These are phyloP conservation scores for Knufia fluminis DNA, from an alignment of 2,329 filamentous ascomycete genomes.

Conservation along the genomic window DNA sequence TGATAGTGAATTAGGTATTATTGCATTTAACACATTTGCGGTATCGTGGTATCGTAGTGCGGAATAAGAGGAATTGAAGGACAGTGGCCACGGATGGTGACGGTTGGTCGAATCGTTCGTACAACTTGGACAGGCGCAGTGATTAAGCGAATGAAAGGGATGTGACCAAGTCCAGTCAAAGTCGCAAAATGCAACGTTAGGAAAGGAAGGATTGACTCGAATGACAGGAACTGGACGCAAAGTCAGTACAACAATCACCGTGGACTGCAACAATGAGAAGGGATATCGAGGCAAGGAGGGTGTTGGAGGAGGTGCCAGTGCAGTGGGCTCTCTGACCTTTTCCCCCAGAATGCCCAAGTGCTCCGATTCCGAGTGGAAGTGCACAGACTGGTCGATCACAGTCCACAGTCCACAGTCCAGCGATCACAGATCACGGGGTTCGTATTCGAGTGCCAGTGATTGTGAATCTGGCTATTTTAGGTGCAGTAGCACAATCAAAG, in stretches of 20 bases:
- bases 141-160: not conserved
- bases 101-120: not conserved
- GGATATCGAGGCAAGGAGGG: not conserved
- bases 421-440: not conserved
- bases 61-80: no score
- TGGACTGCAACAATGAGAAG: not conserved
- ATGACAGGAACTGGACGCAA: not conserved
- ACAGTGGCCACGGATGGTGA: no score
- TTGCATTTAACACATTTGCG: not conserved
- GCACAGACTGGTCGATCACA: not conserved
- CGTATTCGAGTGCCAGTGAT: not conserved
- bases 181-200: not conserved
- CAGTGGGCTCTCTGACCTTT: not conserved
- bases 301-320: not conserved
- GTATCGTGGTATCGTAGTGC: no score
- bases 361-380: not conserved
- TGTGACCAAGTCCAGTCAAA: not conserved
- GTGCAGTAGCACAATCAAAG: not conserved
- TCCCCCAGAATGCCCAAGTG: not conserved
- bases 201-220: not conserved
- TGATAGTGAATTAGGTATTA: not conserved
- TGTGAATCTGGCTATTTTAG: not conserved
- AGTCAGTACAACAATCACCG: not conserved
- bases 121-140: not conserved
- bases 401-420: no score